A percentile compares a stretch with the other conserved stretches of the same genome.
phyloP scores from a whole-genome alignment of 768 basidiomycete genomes.

The Suillus occidentalis region DNA sequence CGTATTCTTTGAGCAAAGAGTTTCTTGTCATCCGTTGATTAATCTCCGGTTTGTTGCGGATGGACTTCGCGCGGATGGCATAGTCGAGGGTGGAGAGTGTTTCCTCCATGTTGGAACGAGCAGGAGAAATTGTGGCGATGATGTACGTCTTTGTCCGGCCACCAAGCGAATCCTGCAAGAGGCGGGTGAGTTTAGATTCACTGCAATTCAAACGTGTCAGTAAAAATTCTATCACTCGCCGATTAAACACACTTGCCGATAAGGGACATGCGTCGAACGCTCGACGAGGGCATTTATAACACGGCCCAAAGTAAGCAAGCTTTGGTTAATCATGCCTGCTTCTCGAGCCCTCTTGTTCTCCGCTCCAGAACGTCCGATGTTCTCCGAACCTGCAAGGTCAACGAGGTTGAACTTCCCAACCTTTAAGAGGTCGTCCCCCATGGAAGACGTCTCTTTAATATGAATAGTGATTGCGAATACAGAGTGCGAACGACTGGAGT shows the following conservation, averaged over 20 bases:
- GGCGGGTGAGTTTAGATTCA: constrained; percentile 95
- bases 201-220: constrained; percentile 36
- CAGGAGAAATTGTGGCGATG: constrained; percentile 94
- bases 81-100: constrained; percentile 97
- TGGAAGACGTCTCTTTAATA: constrained; percentile 74
- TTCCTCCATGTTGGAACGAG: constrained; percentile 92
- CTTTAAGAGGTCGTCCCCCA: constrained; percentile 86
- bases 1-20: constrained; percentile 89
- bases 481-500: constrained; percentile 96
- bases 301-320: constrained; percentile 91
- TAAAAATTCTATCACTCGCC: not conserved
- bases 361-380: constrained; percentile 93
- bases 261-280: constrained; percentile 88
- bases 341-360: constrained; percentile 94
- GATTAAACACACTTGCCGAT: constrained; percentile 55
- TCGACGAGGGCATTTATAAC: constrained; percentile 97
- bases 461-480: constrained; percentile 97
- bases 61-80: constrained; percentile 91
- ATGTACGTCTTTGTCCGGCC: constrained; percentile 97
- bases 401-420: constrained; percentile 97
- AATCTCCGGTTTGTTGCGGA: constrained; percentile 91
- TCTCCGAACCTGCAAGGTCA: constrained; percentile 96
- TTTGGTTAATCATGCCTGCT: constrained; percentile 99
- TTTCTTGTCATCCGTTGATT: constrained; percentile 95
- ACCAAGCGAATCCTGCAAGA: constrained; percentile 98